Evolutionary conservation across 2,329 filamentous ascomycete genomes (phyloP).

Genomic region (Fusarium pseudocircinatum): DNA sequence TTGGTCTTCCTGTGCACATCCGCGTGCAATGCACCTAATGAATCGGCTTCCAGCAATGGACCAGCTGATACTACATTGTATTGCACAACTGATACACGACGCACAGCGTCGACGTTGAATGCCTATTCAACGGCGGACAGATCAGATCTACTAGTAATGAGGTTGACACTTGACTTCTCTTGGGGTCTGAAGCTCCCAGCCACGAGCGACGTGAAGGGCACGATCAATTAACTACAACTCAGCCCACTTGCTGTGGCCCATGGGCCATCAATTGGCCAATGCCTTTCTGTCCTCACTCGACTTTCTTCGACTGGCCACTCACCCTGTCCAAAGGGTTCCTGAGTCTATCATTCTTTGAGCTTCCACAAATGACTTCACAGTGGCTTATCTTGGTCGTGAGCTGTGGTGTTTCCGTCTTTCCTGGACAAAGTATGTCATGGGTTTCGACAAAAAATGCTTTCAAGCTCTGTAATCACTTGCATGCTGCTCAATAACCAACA

Average conservation of each 20-base stretch:
- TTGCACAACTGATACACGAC: constrained; percentile 23
- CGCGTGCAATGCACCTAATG: constrained; percentile 10
- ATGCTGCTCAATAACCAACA: constrained; percentile 17
- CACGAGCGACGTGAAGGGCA: constrained; percentile 17
- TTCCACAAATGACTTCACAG: constrained; percentile 14
- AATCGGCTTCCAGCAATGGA: neutral
- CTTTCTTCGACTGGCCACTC: constrained; percentile 17
- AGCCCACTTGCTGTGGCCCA: constrained; percentile 33
- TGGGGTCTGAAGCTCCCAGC: constrained; percentile 33
- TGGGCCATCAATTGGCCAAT: constrained; percentile 37
- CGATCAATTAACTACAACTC: constrained; percentile 32
- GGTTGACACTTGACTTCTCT: constrained; percentile 33
- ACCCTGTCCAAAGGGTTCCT: neutral
- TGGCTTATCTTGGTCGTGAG: neutral
- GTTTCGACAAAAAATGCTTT: neutral
- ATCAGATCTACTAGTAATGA: constrained; percentile 20
- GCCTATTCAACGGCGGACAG: neutral
- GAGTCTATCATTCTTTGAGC: constrained; percentile 15
- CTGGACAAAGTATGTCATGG: neutral
- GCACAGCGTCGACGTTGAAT: constrained; percentile 11
- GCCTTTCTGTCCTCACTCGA: constrained; percentile 22
- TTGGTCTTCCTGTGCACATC: constrained; percentile 8
- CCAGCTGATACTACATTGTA: neutral
- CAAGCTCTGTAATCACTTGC: neutral
- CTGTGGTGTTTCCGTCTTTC: constrained; percentile 1